Conservation (phyloP, 192 early-diverging fungal genomes). For the Mortierella alpina region DNA sequence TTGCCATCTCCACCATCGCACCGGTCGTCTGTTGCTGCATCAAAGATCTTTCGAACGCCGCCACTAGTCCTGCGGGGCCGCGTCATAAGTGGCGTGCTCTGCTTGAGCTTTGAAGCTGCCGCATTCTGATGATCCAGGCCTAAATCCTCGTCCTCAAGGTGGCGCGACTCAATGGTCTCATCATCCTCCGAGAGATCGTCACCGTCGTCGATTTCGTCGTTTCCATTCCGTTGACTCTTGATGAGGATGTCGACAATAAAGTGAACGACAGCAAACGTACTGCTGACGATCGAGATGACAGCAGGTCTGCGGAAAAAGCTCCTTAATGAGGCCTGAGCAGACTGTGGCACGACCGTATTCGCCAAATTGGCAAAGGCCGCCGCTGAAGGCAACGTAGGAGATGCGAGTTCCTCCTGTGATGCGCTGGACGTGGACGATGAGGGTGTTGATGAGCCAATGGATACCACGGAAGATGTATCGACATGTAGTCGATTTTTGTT, state of each 20-base stretch:
- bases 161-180: neutral
- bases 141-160: neutral
- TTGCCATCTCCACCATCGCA: too few species aligned
- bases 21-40: too few species aligned
- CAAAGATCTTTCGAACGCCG: too few species aligned
- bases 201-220: slow-evolving; percentile 20
- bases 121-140: neutral
- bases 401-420: neutral
- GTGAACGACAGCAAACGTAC: slow-evolving; percentile 45
- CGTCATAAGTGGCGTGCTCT: too few species aligned
- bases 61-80: too few species aligned
- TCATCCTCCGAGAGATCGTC: slow-evolving; percentile 6
- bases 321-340: slow-evolving; percentile 24
- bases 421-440: slow-evolving; percentile 1
- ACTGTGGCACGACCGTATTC: slow-evolving; percentile 45
- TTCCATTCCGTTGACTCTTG: slow-evolving; percentile 57
- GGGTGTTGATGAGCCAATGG: neutral
- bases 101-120: neutral
- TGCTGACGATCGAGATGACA: slow-evolving; percentile 52
- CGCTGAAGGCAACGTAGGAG: slow-evolving; percentile 3
- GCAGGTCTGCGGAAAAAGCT: slow-evolving; percentile 48
- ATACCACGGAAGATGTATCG: neutral
- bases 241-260: slow-evolving; percentile 56
- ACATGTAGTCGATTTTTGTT: too few species aligned
- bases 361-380: slow-evolving; percentile 30